Percentiles rank a stretch among this genome's conserved stretches.
These are phyloP conservation scores for Yueomyces sinensis DNA, from an alignment of 805 yeast species.

Conservation along the genomic window DNA sequence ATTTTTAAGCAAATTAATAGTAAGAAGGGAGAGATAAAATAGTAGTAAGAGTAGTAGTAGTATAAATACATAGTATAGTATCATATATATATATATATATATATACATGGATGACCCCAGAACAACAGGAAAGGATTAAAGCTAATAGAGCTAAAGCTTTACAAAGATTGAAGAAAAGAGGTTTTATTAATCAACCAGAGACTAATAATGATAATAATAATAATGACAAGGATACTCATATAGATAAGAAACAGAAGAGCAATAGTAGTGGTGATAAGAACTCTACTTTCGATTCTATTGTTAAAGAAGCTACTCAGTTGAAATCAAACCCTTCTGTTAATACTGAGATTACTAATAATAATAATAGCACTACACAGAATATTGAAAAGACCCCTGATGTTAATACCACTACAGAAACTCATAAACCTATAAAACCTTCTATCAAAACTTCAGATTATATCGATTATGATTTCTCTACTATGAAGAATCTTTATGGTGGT, in stretches of 20 bases:
- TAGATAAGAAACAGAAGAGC: neutral
- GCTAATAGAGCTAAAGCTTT: constrained; percentile 51
- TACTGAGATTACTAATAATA: neutral
- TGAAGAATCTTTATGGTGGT: constrained; percentile 84
- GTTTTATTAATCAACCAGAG: constrained; percentile 12
- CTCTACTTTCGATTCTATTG: neutral
- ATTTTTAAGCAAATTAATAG: too few relatives aligned
- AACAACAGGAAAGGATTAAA: constrained; percentile 22
- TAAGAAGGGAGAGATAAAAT: too few relatives aligned
- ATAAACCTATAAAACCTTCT: constrained; percentile 27
- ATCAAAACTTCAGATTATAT: constrained; percentile 55
- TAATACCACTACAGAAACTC: neutral
- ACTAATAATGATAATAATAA: neutral
- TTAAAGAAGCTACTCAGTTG: neutral
- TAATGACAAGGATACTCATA: too few relatives aligned
- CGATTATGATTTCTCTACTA: constrained; percentile 80
- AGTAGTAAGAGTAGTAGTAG: too few relatives aligned
- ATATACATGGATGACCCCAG: constrained; percentile 22
- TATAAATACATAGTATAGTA: too few relatives aligned
- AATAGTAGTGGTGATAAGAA: neutral
- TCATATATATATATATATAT: too few relatives aligned
- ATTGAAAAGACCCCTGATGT: constrained; percentile 11
- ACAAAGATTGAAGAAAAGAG: constrained; percentile 40
- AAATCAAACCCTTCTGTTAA: neutral
- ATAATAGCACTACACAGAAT: neutral